Conservation (phyloP, 192 early-diverging fungal genomes). For the Umbelopsis vinacea region DNA sequence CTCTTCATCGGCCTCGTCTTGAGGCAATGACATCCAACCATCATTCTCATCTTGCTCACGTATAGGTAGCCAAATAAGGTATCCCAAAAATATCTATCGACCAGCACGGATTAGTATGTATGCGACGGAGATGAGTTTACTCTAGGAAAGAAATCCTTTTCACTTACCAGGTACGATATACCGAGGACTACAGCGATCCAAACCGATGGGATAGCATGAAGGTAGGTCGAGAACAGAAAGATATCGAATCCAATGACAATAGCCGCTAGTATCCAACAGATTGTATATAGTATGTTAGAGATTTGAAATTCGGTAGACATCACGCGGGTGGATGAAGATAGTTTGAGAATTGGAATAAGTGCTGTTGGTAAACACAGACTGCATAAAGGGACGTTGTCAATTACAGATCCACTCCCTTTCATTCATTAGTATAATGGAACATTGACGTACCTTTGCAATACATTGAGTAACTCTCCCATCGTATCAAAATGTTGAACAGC, state of each 20-base stretch:
- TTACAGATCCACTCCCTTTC: neutral
- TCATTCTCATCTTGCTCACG: neutral
- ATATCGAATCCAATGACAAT: constrained; percentile 55
- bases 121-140: neutral
- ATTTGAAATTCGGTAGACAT: constrained; percentile 40
- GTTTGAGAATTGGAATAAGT: constrained; percentile 57
- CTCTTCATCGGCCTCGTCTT: constrained; percentile 11
- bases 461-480: constrained; percentile 65
- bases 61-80: neutral
- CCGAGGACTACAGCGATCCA: constrained; percentile 29
- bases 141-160: neutral
- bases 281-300: constrained; percentile 34
- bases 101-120: neutral
- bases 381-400: neutral
- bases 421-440: neutral
- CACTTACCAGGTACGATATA: constrained; percentile 27
- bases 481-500: constrained; percentile 57
- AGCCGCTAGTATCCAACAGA: constrained; percentile 46
- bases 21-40: constrained; percentile 8
- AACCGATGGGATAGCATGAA: constrained; percentile 28
- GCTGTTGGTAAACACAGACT: constrained; percentile 63
- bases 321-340: constrained; percentile 47
- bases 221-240: constrained; percentile 42
- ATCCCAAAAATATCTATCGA: neutral
- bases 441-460: constrained; percentile 49